These are phyloP conservation scores for Fusarium musae DNA, from an alignment of 2,329 filamentous ascomycete genomes.

Conservation along the genomic window DNA sequence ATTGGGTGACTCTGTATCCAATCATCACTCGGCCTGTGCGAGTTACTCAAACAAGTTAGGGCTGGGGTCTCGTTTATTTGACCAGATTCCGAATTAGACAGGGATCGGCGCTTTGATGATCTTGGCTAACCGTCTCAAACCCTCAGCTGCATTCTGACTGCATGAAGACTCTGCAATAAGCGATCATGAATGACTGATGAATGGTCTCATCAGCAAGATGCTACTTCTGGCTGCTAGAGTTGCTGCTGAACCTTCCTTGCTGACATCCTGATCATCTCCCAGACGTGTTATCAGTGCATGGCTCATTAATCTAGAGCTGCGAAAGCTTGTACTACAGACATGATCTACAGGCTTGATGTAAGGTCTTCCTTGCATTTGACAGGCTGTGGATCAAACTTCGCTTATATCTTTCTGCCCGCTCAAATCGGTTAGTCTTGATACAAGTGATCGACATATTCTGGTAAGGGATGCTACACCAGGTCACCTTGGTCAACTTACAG, in stretches of 20 bases:
- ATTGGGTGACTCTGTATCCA: not conserved
- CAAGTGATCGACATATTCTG: not conserved
- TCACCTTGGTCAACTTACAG: not conserved
- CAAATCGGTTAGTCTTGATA: not conserved
- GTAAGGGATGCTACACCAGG: not conserved
- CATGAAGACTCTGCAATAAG: not conserved
- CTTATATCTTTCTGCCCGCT: not conserved
- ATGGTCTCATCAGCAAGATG: rapidly evolving
- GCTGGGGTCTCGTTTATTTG: not conserved
- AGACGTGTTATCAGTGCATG: not conserved
- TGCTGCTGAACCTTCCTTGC: no score
- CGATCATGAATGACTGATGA: not conserved
- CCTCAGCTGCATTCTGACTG: not conserved
- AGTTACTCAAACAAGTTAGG: slow-evolving; percentile 24
- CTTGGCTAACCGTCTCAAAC: not conserved
- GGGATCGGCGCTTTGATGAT: not conserved
- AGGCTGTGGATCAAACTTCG: not conserved
- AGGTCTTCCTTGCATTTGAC: not conserved
- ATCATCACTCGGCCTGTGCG: slow-evolving; percentile 14
- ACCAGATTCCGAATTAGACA: not conserved
- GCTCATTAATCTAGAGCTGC: not conserved
- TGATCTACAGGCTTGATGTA: not conserved
- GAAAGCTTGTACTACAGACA: not conserved
- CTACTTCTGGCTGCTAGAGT: rapidly evolving
- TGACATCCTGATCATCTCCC: not conserved